These are phyloP conservation scores for Volutella citrinella DNA, from an alignment of 2,329 filamentous ascomycete genomes.

Conservation along the genomic window DNA sequence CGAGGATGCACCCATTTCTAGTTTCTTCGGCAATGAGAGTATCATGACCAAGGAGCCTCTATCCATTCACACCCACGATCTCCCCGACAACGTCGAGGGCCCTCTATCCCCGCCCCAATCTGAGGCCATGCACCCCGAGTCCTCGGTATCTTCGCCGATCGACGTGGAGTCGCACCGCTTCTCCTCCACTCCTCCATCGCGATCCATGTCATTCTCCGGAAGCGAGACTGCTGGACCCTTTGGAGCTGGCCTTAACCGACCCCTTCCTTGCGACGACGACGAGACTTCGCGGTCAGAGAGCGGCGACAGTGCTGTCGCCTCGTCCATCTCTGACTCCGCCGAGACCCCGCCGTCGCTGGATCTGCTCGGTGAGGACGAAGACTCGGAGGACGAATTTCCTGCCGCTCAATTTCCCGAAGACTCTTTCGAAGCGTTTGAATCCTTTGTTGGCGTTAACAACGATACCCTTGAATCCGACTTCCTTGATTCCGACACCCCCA, in stretches of 20 bases:
- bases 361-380: constrained; percentile 27
- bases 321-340: constrained; percentile 44
- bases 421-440: constrained; percentile 32
- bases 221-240: constrained; percentile 45
- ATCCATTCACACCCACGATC: constrained; percentile 23
- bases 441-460: too few species aligned
- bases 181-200: constrained; percentile 40
- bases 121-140: constrained; percentile 47
- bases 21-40: constrained; percentile 42
- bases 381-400: constrained; percentile 35
- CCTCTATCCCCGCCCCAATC: constrained; percentile 44
- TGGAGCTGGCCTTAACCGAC: constrained; percentile 27
- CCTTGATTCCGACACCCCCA: constrained; percentile 45
- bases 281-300: constrained; percentile 46
- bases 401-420: constrained; percentile 39
- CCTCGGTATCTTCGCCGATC: constrained; percentile 36
- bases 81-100: constrained; percentile 17
- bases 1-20: constrained; percentile 33
- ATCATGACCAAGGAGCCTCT: constrained; percentile 46
- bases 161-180: constrained; percentile 31
- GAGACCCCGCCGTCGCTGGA: constrained; percentile 36
- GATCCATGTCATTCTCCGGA: constrained; percentile 51
- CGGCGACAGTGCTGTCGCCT: constrained; percentile 40
- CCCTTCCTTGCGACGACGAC: constrained; percentile 35
- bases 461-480: constrained; percentile 38